Percentiles rank a stretch among this genome's conserved stretches.
phyloP scores from a whole-genome alignment of 331 rosid genomes.

The Quercus phellos region DNA sequence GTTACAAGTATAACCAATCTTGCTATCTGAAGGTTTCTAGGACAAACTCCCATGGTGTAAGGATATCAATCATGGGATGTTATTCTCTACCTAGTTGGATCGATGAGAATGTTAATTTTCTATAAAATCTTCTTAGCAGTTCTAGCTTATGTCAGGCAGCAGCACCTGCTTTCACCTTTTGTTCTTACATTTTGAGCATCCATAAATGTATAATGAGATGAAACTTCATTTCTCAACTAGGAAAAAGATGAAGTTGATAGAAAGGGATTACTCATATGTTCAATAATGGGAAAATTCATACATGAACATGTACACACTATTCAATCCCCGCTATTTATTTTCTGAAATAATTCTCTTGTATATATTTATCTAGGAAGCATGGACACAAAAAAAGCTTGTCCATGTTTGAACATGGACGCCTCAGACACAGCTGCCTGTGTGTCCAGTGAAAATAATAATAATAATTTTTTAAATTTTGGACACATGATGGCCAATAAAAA shows the following conservation, averaged over 20 bases:
- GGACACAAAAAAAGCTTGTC: too few species aligned
- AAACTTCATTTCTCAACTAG: not conserved
- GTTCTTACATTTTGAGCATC: not conserved
- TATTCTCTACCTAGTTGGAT: not conserved
- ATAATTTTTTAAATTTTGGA: too few species aligned
- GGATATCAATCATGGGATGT: not conserved
- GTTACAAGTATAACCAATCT: not conserved
- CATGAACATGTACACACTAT: not conserved
- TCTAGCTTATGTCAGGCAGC: not conserved
- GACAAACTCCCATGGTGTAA: not conserved
- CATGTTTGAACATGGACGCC: too few species aligned
- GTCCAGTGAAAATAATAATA: too few species aligned
- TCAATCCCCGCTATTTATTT: not conserved
- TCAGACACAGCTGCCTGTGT: too few species aligned
- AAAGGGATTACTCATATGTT: not conserved
- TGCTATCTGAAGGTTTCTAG: not conserved
- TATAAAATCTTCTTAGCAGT: not conserved
- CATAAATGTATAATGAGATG: not conserved
- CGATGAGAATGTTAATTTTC: not conserved
- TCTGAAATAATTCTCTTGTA: not conserved
- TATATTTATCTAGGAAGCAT: not conserved
- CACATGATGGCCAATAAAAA: too few species aligned
- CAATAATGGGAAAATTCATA: not conserved
- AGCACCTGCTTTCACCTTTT: not conserved
- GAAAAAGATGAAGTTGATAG: not conserved